Evolutionary conservation across 129 eudicot genomes (phyloP).

Genomic region (Tagetes patula): DNA sequence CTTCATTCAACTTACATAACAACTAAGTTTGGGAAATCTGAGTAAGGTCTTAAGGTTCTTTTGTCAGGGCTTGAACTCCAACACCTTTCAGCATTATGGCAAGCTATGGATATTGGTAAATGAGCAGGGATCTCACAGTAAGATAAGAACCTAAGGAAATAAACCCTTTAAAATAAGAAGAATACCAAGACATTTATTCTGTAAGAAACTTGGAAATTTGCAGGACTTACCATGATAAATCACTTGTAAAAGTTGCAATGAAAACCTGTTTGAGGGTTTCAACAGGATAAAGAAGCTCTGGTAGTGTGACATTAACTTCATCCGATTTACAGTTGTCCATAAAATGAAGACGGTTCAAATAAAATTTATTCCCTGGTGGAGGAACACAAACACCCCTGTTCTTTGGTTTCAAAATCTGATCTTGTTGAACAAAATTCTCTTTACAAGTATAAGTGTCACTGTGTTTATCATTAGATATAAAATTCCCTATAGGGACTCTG

Average conservation of each 20-base stretch:
- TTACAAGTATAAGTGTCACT: slow-evolving; percentile 14
- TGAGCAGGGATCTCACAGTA: slow-evolving; percentile 70
- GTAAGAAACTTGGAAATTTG: background rate
- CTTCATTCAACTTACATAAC: slow-evolving; percentile 64
- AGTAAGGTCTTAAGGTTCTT: slow-evolving; percentile 59
- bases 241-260: slow-evolving; percentile 85
- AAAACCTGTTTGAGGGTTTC: slow-evolving; percentile 57
- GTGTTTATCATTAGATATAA: slow-evolving; percentile 19
- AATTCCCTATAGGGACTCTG: slow-evolving; percentile 26
- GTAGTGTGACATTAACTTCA: slow-evolving; percentile 59
- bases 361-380: slow-evolving; percentile 76
- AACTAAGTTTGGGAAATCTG: slow-evolving; percentile 70
- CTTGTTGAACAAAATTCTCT: slow-evolving; percentile 22
- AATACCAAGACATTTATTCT: background rate
- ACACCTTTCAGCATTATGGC: slow-evolving; percentile 83
- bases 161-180: slow-evolving; percentile 15
- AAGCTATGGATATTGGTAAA: slow-evolving; percentile 73
- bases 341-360: slow-evolving; percentile 67
- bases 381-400: slow-evolving; percentile 42
- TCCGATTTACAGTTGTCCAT: slow-evolving; percentile 34
- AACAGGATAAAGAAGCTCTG: slow-evolving; percentile 81
- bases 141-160: slow-evolving; percentile 66
- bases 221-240: slow-evolving; percentile 62
- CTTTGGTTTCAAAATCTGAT: slow-evolving; percentile 25
- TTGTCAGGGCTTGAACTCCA: slow-evolving; percentile 72